Evolutionary conservation across 1,284 basidiomycete species (phyloP), one percentile per base, ranked within the genome.

Genomic region (Boletus sp.): DNA sequence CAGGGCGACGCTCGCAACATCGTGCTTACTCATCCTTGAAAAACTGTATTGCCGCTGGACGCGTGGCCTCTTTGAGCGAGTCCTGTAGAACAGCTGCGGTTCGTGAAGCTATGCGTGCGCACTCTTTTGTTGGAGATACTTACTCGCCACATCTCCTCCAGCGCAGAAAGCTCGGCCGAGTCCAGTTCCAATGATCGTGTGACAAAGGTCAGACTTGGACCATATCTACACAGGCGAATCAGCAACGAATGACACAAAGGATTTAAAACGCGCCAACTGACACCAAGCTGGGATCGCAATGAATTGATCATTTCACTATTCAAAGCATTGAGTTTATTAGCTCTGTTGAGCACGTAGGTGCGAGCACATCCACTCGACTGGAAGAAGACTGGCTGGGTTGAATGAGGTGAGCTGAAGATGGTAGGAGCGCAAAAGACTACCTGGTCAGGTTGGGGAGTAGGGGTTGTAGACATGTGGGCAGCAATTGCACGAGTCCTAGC

Each of bases 111-210:
- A 39, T 51, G 41, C 44, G 49, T 51, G 62, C 50, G 61, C 31
- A 54, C 41, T 29, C 29, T 39, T 36, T 55, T 18, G 7, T 31
- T 35, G 49, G 50, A 47, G 51, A 42, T 48, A 80, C 86, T 69
- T 70, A 93, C 93, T 78, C 62, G 85, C 85, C 55, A 99, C 92
- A 73, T 99, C 97, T 55, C 96, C 96, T 24, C 96, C 97, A 7
- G 94, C 91, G 72, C 96, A 99, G 70, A 98, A 98, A 13, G 91
- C 93, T 59, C 88, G 80, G 13, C 91, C 92, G 31, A 80, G 78
- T 22, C 94, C 92, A 44, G 83, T 84, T 27, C 91, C 91, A 53
- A 96, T 83, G 61, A 98, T 84, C 31, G 92, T 80, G 61, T 85
- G 83, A 66, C 86, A 88, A 9, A 92, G 79, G 49, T 89, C 83